A percentile compares a stretch with the other conserved stretches of the same genome.
phyloP scores from a whole-genome alignment of 225 moss, liverwort and hornwort genomes.

The Marchantia paleacea region DNA sequence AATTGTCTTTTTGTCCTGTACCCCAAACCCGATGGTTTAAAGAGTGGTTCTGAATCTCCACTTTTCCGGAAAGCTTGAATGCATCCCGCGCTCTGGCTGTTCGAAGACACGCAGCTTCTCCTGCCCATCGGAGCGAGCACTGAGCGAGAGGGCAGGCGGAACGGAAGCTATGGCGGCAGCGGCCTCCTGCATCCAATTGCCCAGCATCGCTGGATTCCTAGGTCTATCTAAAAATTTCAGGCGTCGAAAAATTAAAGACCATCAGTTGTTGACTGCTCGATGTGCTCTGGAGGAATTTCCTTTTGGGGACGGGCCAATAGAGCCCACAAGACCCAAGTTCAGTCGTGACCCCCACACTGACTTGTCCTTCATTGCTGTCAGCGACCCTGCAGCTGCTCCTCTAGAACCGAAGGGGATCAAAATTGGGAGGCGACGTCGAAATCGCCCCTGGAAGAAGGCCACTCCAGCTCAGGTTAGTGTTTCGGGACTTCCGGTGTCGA shows the following conservation, averaged over 20 bases:
- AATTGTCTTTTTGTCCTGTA: slow-evolving; percentile 2
- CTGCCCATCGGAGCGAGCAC: neutral
- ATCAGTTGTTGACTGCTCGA: neutral
- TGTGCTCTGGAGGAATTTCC: slow-evolving; percentile 55
- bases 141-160: neutral
- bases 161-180: slow-evolving; percentile 13
- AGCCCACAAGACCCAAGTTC: slow-evolving; percentile 60
- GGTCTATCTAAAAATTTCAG: neutral
- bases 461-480: slow-evolving; percentile 60
- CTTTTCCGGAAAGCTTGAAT: neutral
- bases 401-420: slow-evolving; percentile 20
- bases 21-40: neutral
- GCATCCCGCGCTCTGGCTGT: neutral
- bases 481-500: too few species aligned
- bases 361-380: slow-evolving; percentile 44
- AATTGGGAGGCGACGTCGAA: slow-evolving; percentile 34
- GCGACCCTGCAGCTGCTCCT: slow-evolving; percentile 37
- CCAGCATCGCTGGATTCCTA: neutral
- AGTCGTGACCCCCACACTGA: slow-evolving; percentile 56
- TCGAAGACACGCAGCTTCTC: neutral
- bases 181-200: neutral
- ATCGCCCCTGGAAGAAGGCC: slow-evolving; percentile 60
- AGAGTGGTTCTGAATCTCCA: neutral
- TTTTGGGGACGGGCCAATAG: slow-evolving; percentile 55
- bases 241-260: neutral